phyloP scores from a whole-genome alignment of 2,329 filamentous ascomycete species.

The Cladosporium austrohemisphaericum region DNA sequence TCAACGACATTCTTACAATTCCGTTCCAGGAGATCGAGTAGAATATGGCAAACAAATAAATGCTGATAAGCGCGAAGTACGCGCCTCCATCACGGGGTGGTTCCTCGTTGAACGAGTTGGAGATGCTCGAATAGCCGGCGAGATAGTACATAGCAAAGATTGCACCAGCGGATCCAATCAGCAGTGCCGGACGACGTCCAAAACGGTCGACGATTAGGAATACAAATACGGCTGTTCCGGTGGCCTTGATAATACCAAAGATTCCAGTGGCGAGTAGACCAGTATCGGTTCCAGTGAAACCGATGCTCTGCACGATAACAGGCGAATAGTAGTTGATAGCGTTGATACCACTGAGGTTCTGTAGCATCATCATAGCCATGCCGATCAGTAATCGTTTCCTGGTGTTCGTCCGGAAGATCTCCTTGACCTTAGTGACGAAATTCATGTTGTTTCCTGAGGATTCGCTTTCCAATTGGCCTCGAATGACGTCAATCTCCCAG shows the following conservation, averaged over 20 bases:
- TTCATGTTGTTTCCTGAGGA: conserved; percentile 4
- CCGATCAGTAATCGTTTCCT: conserved; percentile 19
- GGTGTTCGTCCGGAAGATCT: conserved; percentile 15
- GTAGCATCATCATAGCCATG: conserved; percentile 19
- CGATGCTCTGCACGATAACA: conserved; percentile 3
- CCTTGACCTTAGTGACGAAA: conserved; percentile 36
- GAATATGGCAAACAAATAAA: conserved; percentile 54
- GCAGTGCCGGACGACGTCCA: conserved; percentile 5
- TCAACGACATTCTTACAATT: too few relatives aligned
- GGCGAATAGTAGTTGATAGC: conserved; percentile 9
- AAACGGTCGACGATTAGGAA: conserved; percentile 11
- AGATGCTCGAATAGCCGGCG: conserved; percentile 45
- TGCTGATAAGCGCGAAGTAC: conserved; percentile 51
- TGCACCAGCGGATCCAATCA: conserved; percentile 22
- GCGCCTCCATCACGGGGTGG: conserved; percentile 44
- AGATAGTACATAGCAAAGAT: conserved; percentile 51
- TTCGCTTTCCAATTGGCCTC: conserved; percentile 4
- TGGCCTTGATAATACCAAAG: conserved; percentile 18
- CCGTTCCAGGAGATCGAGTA: conserved; percentile 46
- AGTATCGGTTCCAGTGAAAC: conserved; percentile 11
- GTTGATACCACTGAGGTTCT: conserved; percentile 16
- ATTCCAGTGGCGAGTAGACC: conserved; percentile 15
- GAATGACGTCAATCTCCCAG: conserved; percentile 7
- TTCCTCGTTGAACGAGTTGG: conserved; percentile 42
- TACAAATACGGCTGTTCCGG: conserved; percentile 8